Base-by-base conservation (phyloP, 257 asterid genomes). In the Haberlea rhodopensis region DNA sequence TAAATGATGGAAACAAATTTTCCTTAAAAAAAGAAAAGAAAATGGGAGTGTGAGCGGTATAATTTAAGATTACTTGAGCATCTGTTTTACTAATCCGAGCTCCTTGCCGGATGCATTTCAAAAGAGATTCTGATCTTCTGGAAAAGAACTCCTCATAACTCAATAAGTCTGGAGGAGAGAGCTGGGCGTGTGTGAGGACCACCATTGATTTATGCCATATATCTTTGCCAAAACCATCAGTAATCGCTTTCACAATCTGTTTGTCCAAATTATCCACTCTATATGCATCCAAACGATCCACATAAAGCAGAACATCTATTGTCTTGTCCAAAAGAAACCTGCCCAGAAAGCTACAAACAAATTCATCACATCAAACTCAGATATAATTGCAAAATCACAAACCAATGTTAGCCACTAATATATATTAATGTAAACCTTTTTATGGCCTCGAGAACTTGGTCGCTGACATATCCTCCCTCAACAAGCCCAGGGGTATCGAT, bases 101-200 rank as follows among this genome's bases (percentile, higher is more conserved):
- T 45, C 95, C 97, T 71, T 63, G 80, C 20, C 89, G 89, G 23
- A 94, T 86, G 72, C 89, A 80, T 80, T 71, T 94, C 78, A 94
- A 69, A 71, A 94, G 86, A 22, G 95, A 87, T 23, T 88, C 99
- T 10, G 99, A 87, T 78, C 99, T 85, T 76, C 73, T 89, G 60
- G 87, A 68, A 70, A 76, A 75, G 82, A 87, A 94, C 66, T 94
- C 97, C 0, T 90, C 99, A 31, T 87, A 94, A 52, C 72, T 80
- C 84, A 94, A 78, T 56, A 89, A 95, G 81, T 94, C 99, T 7
- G 99, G 99, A 51, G 99, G 97, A 24, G 96, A 90, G 78, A 94
- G 90, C 78, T 94, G 99, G 74, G 96, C 99, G 73, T 94, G 97
- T 24, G 97, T 88, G 20, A 94, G 91, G 22, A 90, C 97, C 24